Evolutionary conservation across 2,329 filamentous ascomycete species (phyloP).

Genomic region (Metarhizium brunneum): DNA sequence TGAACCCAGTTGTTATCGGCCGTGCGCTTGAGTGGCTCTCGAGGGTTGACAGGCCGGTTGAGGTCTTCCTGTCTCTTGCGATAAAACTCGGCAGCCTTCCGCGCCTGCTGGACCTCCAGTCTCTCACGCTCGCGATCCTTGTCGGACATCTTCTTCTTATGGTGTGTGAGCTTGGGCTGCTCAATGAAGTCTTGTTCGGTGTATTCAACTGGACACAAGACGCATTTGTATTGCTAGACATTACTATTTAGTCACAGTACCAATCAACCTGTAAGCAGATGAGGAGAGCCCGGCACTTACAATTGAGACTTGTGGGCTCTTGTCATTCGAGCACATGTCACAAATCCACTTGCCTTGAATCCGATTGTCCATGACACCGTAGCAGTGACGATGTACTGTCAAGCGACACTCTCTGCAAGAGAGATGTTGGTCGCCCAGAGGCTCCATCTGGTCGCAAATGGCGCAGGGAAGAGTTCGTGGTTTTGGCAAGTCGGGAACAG

Average conservation of each 20-base stretch:
- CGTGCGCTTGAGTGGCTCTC: conserved; percentile 87
- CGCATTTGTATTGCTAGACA: conserved; percentile 70
- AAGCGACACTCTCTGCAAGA: conserved; percentile 82
- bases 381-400: conserved; percentile 86
- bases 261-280: background rate
- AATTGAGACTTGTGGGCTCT: conserved; percentile 85
- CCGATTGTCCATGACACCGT: conserved; percentile 69
- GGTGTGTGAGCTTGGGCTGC: conserved; percentile 39
- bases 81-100: conserved; percentile 73
- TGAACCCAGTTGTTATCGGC: conserved; percentile 98
- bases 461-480: conserved; percentile 74
- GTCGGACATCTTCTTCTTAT: conserved; percentile 82
- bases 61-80: conserved; percentile 73
- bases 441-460: conserved; percentile 68
- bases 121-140: conserved; percentile 85
- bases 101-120: conserved; percentile 73
- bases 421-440: conserved; percentile 60
- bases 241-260: conserved; percentile 17
- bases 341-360: conserved; percentile 79
- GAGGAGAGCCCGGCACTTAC: conserved; percentile 37
- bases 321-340: conserved; percentile 93
- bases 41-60: conserved; percentile 72
- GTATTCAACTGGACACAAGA: conserved; percentile 75
- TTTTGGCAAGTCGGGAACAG: conserved; percentile 67
- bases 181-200: conserved; percentile 81